Conservation (phyloP, 2,329 filamentous ascomycete species). For the Talaromyces sp. region DNA sequence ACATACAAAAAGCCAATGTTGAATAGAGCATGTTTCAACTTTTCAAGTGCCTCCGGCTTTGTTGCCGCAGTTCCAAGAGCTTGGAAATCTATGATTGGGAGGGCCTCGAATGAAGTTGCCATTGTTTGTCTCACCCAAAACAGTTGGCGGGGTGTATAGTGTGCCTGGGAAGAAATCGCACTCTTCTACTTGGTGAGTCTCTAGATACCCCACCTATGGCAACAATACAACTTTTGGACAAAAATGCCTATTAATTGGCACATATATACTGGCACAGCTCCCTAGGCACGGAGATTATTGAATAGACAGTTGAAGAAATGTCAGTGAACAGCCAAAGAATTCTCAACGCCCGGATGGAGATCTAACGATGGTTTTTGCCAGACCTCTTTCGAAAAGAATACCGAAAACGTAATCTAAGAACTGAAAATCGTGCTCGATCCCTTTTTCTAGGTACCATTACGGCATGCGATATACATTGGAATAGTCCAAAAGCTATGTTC, state of each 20-base stretch:
- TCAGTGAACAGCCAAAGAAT: too few relatives aligned
- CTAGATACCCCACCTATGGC: background rate
- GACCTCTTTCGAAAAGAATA: background rate
- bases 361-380: too few relatives aligned
- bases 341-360: too few relatives aligned
- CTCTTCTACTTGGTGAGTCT: background rate
- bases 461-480: background rate
- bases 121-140: background rate
- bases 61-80: conserved; percentile 25
- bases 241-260: background rate
- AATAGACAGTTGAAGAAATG: too few relatives aligned
- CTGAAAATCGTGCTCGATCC: background rate
- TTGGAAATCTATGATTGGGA: conserved; percentile 25
- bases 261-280: background rate
- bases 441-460: background rate
- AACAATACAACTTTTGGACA: background rate
- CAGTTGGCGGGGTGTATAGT: background rate
- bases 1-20: conserved; percentile 36
- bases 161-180: background rate
- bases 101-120: background rate
- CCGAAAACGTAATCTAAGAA: background rate
- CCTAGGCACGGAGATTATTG: background rate
- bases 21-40: conserved; percentile 34
- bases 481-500: background rate
- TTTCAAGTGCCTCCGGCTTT: conserved; percentile 24